A percentile compares a stretch with the other conserved stretches of the same genome.
Evolutionary conservation across 768 basidiomycete genomes (phyloP).

Genomic region (Stropharia rugosoannulata): DNA sequence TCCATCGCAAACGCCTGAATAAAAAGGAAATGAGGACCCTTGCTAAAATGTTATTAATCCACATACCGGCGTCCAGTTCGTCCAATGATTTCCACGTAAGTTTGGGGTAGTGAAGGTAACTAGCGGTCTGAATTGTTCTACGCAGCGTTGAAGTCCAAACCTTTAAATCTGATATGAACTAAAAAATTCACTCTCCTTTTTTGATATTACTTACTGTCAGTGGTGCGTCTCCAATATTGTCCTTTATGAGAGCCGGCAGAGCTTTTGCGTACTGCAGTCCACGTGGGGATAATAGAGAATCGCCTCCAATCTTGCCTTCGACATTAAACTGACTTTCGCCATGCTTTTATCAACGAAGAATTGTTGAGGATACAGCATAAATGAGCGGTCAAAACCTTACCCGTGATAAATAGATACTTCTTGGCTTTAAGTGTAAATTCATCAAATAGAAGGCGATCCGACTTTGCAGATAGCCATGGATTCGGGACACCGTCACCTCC

Average conservation of each 20-base stretch:
- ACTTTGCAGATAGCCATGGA: conserved; percentile 94
- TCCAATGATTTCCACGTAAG: conserved; percentile 99
- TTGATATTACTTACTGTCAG: conserved; percentile 63
- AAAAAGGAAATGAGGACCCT: not conserved
- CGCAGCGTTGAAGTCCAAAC: conserved; percentile 99
- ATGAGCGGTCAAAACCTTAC: conserved; percentile 43
- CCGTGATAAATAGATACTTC: conserved; percentile 94
- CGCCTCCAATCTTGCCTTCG: conserved; percentile 97
- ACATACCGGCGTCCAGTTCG: conserved; percentile 88
- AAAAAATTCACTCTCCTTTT: not conserved
- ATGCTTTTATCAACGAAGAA: conserved; percentile 54
- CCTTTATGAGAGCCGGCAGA: conserved; percentile 82
- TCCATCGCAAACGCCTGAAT: conserved; percentile 86
- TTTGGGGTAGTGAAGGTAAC: conserved; percentile 80
- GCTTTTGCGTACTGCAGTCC: conserved; percentile 86
- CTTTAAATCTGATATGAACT: conserved; percentile 35
- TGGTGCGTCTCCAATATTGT: conserved; percentile 87
- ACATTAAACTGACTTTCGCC: conserved; percentile 98
- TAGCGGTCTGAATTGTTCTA: conserved; percentile 90
- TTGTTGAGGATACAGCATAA: not conserved
- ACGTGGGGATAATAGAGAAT: conserved; percentile 80
- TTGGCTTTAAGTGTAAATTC: conserved; percentile 96
- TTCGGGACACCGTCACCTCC: conserved; percentile 81
- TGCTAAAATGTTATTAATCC: not conserved
- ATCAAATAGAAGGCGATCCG: conserved; percentile 98